phyloP scores from a whole-genome alignment of 163 green algal species.

The Chlamydomonas reinhardtii region DNA sequence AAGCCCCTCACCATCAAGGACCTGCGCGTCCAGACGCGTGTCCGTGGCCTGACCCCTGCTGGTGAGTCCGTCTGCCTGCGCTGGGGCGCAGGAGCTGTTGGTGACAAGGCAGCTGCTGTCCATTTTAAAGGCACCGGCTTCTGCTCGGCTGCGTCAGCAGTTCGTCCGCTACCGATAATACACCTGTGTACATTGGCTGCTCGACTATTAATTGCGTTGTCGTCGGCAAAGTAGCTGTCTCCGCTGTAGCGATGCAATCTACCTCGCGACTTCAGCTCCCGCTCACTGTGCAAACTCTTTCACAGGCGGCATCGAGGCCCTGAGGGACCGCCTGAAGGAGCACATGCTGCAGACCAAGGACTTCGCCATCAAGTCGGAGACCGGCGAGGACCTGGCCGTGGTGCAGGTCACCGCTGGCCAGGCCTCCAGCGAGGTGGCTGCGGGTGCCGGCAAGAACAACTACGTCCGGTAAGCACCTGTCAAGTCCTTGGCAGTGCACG shows the following conservation, averaged over 20 bases:
- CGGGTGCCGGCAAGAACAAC: conserved; percentile 46
- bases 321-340: conserved; percentile 51
- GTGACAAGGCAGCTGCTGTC: not conserved
- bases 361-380: conserved; percentile 49
- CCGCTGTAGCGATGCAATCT: too few species aligned
- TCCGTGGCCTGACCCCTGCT: conserved; percentile 65
- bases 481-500: too few species aligned
- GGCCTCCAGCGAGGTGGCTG: conserved; percentile 19
- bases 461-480: conserved; percentile 14
- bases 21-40: conserved; percentile 81
- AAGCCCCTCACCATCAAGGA: conserved; percentile 82
- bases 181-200: too few species aligned
- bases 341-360: conserved; percentile 48
- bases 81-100: not conserved
- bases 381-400: conserved; percentile 34
- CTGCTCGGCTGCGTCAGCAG: not conserved
- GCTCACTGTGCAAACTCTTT: too few species aligned
- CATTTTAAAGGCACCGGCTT: not conserved
- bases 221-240: too few species aligned
- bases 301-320: conserved; percentile 34
- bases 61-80: not conserved
- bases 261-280: too few species aligned
- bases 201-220: too few species aligned
- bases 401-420: conserved; percentile 31
- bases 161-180: too few species aligned